Percentiles rank a stretch among this genome's conserved stretches.
phyloP scores from a whole-genome alignment of 331 rosid species.

The Ulmus americana region DNA sequence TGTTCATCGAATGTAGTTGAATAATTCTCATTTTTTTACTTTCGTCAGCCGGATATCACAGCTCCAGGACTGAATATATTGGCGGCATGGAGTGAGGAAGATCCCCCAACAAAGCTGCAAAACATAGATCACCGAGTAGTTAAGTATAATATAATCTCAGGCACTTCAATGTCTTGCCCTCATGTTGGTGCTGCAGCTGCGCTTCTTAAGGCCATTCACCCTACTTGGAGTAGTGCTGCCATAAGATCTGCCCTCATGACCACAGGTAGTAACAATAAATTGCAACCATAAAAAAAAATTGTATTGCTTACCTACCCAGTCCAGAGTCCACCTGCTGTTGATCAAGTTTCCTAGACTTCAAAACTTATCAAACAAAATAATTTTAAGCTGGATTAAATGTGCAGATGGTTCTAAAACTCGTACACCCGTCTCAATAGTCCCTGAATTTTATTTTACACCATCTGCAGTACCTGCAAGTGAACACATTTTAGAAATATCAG shows the following conservation, averaged over 20 bases:
- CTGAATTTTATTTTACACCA: no score
- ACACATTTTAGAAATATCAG: no score
- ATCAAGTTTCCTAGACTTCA: no score
- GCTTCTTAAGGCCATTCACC: conserved; percentile 77
- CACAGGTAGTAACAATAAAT: conserved; percentile 49
- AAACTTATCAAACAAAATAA: no score
- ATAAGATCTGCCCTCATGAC: conserved; percentile 87
- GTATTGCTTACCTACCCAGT: no score
- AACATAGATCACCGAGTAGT: conserved; percentile 48
- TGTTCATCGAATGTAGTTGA: not conserved
- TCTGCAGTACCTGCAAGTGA: no score
- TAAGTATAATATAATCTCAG: conserved; percentile 62
- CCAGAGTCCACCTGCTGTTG: no score
- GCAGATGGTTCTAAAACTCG: no score
- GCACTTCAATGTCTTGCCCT: conserved; percentile 97
- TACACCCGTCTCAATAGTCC: no score
- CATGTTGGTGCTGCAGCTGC: conserved; percentile 70
- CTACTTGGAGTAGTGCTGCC: conserved; percentile 81
- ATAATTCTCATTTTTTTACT: not conserved
- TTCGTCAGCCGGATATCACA: conserved; percentile 80
- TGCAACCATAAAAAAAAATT: not conserved
- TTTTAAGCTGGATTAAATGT: no score
- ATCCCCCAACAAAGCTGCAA: conserved; percentile 61
- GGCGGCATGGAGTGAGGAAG: conserved; percentile 80
- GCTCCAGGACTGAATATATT: conserved; percentile 87